Evolutionary conservation across 345 rosid genomes (phyloP), one percentile per base, ranked within the genome.

Genomic region (Populus davidiana): DNA sequence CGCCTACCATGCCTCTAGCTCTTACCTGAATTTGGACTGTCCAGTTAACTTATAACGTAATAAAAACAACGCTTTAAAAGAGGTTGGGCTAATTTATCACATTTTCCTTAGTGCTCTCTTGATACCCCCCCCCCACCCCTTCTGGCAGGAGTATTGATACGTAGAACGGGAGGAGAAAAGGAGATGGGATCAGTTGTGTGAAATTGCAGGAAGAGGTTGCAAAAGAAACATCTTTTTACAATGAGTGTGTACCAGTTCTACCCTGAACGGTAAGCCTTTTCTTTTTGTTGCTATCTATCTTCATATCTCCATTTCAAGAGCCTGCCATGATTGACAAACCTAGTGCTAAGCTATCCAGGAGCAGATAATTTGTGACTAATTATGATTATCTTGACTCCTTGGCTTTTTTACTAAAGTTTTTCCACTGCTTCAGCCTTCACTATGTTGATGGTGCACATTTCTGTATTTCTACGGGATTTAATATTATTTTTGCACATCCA

Each of bases 201-300:
- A 18, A 43, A 29, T 47, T 21, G 44, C 20, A 20, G 44, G 38
- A 12, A 54, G 17, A 21, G 27, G 27, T 27, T 25, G 56, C 36
- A 43, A 17, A 31, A 21, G 18, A 61, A 31, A 33, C 36, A 8
- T 29, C 5, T 33, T 27, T 20, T 77, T 8, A 16, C 21, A 36
- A 78, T 65, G 72, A 38, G 67, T 17, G 49, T 35, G 0, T 50
- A 35, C 71, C 65, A 66, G 67, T 65, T 78, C 36, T 78, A 76
- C 67, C 81, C 67, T 2, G 38, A 50, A 61, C 50, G 67, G 76
- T 65, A 49, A 61, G 75, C 14, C n/a, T 0, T 23, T 17, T 13
- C 13, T 65, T 29, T 5, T 18, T 4, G 27, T 27, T 64, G 18
- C 29, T 20, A 41, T 63, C 17, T 8, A 14, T 33, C 36, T 59